Evolutionary conservation across 2,329 filamentous ascomycete genomes (phyloP), one percentile per base, ranked within the genome.

Genomic region (Pyrenophora teres): DNA sequence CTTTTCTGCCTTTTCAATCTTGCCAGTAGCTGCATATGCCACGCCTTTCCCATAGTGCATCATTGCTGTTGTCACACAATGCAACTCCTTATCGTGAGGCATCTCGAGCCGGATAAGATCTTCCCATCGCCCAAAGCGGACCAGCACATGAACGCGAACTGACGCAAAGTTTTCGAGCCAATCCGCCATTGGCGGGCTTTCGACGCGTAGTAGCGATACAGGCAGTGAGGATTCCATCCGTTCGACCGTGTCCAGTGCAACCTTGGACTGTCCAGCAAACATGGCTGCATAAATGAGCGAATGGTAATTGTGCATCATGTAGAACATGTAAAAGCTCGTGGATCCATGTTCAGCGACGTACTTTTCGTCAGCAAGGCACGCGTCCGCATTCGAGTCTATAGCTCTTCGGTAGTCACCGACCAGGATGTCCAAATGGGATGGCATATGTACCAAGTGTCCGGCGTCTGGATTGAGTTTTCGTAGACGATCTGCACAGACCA

Each of bases 261-360:
- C 76, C 19, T 74, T 68, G 1, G 79, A 87, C 65, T 87, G 83
- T 0, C 86, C 89, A 0, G 87, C 83, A 59, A 92, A 88, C 88
- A 92, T 90, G 50, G 88, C 88, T 0, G 86, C 86, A 66, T 92
- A 92, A 42, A 92, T 81, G 2, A 84, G 81, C 57, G 89, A 91
- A 65, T 92, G 89, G 62, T 86, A 87, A 65, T 92, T 80, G 67
- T 93, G 89, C 42, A 83, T 81, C 12, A 89, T 82, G 68, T 92
- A 93, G 4, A 92, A 80, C 0, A 86, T 87, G 74, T 92, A 93
- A 68, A 92, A 92, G 67, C 88, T 88, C 54, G 83, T 69, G 0
- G 83, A 76, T 0, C 88, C 87, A 6, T 81, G 77, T 4, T 79
- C 76, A 0, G 74, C 71, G 2, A 90, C 77, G 63, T 83, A 92